phyloP scores from a whole-genome alignment of 2,329 filamentous ascomycete genomes.

The Aspergillus sp. region DNA sequence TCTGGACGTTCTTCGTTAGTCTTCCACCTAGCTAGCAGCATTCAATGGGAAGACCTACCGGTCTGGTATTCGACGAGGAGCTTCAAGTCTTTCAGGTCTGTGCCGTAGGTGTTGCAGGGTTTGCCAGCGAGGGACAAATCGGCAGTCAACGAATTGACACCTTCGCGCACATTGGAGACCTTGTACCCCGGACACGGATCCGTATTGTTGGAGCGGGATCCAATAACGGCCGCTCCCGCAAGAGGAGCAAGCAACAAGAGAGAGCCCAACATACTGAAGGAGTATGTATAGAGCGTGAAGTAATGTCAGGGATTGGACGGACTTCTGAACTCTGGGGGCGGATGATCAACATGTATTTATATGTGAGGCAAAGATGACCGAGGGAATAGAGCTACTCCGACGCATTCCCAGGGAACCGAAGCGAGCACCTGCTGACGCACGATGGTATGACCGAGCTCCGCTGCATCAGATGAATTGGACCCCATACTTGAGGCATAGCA shows the following conservation, averaged over 20 bases:
- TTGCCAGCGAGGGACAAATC: conserved; percentile 66
- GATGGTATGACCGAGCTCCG: conserved; percentile 8
- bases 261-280: conserved; percentile 22
- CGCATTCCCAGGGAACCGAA: neutral
- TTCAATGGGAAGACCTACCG: conserved; percentile 37
- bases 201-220: conserved; percentile 9
- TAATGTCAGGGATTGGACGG: neutral
- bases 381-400: neutral
- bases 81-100: conserved; percentile 55
- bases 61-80: conserved; percentile 62
- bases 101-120: conserved; percentile 61
- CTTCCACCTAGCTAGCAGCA: neutral
- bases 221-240: conserved; percentile 26
- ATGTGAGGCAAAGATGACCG: neutral
- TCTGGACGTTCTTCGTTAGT: conserved; percentile 40
- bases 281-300: neutral
- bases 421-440: conserved; percentile 1
- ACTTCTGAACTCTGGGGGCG: neutral
- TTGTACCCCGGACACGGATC: conserved; percentile 38
- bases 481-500: neutral
- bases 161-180: conserved; percentile 33
- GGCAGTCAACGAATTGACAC: conserved; percentile 58
- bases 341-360: conserved; percentile 3
- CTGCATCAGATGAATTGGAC: conserved; percentile 5
- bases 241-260: conserved; percentile 26